Evolutionary conservation across 352 stramenopile species (phyloP), one percentile per base, ranked within the genome.

Genomic region (Peronospora belbahrii): DNA sequence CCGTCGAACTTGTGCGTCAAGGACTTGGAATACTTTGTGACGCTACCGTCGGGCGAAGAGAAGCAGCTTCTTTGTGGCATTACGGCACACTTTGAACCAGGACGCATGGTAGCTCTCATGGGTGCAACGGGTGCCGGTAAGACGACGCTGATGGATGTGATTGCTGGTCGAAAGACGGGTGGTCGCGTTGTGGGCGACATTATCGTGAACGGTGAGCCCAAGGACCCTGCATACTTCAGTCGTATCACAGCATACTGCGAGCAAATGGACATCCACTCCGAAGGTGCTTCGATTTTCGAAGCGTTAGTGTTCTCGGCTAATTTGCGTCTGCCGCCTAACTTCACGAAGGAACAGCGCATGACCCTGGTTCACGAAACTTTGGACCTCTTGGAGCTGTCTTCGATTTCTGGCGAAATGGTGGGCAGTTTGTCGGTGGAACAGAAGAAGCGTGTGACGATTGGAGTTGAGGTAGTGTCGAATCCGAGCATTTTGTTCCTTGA

Each of bases 401-500:
- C 32, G 2, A 78, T 87, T 17, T 46, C 57, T 1, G 36, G 31
- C 2, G 72, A 79, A 24, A 61, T 93, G 43, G 56, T 85, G 4
- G 44, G 50, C 0, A 63, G 67, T 17, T 14, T 61, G 9, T 93
- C 74, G 6, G 83, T 96, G n/a, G 91, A 97, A 46, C 83, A 97
- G 53, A 85, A 89, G 60, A 97, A 97, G 63, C 70, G 88, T 17
- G 62, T 97, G n/a, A 92, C 88, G 7, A 97, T 97, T 42, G 93
- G 74, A n/a, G 75, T 95, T 6, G 88, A 98, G 59, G 68, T 98
- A 20, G 90, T 95, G 5, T 62, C 83, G 3, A 96, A 97, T 55
- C 93, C 93, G 19, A 90, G 88, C 46, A 72, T 98, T 15, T 44
- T 98, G 47, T 95, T 98, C 56, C 50, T 98, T 19, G 91, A 97